phyloP scores from a whole-genome alignment of 176 grass and related monocot genomes.

The Carex pumila region DNA sequence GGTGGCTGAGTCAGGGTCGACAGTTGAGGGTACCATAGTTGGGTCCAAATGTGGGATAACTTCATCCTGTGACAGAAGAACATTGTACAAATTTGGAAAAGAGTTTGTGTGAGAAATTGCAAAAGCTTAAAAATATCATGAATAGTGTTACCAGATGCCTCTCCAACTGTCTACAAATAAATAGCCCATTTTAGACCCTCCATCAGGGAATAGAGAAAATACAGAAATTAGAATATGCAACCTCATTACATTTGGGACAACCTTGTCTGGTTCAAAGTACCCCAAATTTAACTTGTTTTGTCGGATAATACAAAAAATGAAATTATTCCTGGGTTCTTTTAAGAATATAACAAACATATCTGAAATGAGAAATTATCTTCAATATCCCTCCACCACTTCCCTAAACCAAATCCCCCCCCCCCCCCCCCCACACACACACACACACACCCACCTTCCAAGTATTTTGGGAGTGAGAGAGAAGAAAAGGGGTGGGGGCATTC shows the following conservation, averaged over 20 bases:
- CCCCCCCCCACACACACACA: too few relatives aligned
- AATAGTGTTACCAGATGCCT: neutral
- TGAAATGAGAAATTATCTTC: neutral
- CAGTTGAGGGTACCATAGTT: conserved; percentile 73
- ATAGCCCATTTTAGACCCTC: neutral
- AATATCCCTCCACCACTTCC: neutral
- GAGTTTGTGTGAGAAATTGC: neutral
- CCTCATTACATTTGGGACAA: neutral
- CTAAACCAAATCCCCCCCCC: neutral
- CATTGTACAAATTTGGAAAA: neutral
- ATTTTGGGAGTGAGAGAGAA: too few relatives aligned
- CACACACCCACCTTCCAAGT: too few relatives aligned
- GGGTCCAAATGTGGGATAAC: conserved; percentile 92
- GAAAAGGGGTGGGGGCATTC: neutral
- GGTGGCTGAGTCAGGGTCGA: conserved; percentile 75
- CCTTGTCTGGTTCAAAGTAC: neutral
- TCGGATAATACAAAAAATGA: neutral
- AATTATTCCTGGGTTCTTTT: neutral
- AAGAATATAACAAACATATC: neutral
- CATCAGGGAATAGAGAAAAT: neutral
- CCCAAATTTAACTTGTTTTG: neutral
- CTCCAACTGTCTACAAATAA: neutral
- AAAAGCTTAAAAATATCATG: neutral
- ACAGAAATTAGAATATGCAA: neutral
- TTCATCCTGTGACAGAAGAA: conserved; percentile 59